Percentiles rank a stretch among this genome's conserved stretches.
These are phyloP conservation scores for Talaromyces wortmannii DNA, from an alignment of 495 filamentous ascomycete genomes.

Conservation along the genomic window DNA sequence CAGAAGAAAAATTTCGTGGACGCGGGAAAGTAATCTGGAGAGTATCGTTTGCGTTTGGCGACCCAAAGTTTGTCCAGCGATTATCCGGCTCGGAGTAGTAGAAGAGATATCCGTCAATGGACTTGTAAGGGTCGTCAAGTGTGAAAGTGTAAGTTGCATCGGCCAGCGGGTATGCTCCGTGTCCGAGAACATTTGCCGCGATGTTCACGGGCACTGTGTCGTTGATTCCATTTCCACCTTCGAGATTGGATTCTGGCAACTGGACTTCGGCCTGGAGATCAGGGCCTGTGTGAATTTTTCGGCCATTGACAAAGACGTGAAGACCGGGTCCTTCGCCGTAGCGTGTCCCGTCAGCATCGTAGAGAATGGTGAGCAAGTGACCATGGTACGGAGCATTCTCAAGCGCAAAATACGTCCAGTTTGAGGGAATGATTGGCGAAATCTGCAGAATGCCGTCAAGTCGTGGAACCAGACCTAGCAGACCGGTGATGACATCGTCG, in stretches of 20 bases:
- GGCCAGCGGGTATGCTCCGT: slow-evolving; percentile 24
- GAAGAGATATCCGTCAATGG: slow-evolving; percentile 36
- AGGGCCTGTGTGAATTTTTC: slow-evolving; percentile 14
- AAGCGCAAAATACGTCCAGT: slow-evolving; percentile 38
- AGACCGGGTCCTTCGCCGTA: slow-evolving; percentile 24
- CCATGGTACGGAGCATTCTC: slow-evolving; percentile 39
- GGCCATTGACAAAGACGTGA: slow-evolving; percentile 29
- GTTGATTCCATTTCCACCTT: slow-evolving; percentile 5
- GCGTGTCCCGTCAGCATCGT: slow-evolving; percentile 28
- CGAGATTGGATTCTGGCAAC: slow-evolving; percentile 4
- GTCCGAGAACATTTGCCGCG: slow-evolving; percentile 32
- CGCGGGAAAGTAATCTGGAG: slow-evolving; percentile 31
- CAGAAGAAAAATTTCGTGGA: slow-evolving; percentile 24
- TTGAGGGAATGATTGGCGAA: slow-evolving; percentile 29
- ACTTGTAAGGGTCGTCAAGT: slow-evolving; percentile 27
- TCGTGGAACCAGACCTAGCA: slow-evolving; percentile 32
- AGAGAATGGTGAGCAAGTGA: slow-evolving; percentile 29
- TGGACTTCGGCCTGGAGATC: slow-evolving; percentile 8
- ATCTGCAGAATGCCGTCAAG: slow-evolving; percentile 26
- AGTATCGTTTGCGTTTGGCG: slow-evolving; percentile 23
- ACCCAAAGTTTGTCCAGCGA: slow-evolving; percentile 37
- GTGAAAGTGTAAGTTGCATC: slow-evolving; percentile 24
- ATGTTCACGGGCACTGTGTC: slow-evolving; percentile 27
- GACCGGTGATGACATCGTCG: slow-evolving; percentile 39
- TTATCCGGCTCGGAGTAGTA: slow-evolving; percentile 36